Evolutionary conservation across 2,329 filamentous ascomycete species (phyloP).

Genomic region (Microdochium nivale): DNA sequence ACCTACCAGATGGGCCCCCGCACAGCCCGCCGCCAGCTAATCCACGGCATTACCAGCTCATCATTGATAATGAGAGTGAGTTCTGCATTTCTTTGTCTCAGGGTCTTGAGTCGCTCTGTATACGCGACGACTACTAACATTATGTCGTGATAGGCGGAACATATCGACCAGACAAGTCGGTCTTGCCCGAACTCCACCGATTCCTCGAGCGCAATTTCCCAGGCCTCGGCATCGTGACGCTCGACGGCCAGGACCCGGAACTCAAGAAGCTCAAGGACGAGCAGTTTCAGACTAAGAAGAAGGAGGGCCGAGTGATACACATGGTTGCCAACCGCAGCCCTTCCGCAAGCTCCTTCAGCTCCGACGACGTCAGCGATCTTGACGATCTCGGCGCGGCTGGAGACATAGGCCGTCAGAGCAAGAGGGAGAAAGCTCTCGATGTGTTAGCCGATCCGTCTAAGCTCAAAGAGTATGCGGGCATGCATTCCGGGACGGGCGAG

Average conservation of each 20-base stretch:
- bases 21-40: constrained; percentile 31
- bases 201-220: constrained; percentile 70
- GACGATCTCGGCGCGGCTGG: constrained; percentile 31
- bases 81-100: background rate
- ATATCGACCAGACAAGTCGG: constrained; percentile 74
- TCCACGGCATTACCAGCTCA: constrained; percentile 64
- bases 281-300: constrained; percentile 68
- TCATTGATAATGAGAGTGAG: constrained; percentile 84
- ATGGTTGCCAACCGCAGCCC: constrained; percentile 50
- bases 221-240: constrained; percentile 62
- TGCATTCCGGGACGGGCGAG: background rate
- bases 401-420: constrained; percentile 33
- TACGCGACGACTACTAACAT: background rate
- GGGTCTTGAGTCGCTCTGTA: background rate
- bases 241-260: constrained; percentile 72
- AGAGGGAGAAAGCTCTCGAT: constrained; percentile 42
- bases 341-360: constrained; percentile 39
- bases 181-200: constrained; percentile 61
- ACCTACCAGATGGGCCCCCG: constrained; percentile 38
- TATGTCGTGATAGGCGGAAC: constrained; percentile 51
- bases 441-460: constrained; percentile 38
- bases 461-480: background rate
- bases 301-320: constrained; percentile 38
- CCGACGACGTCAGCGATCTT: constrained; percentile 43
- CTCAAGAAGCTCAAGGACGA: constrained; percentile 67